Conservation (phyloP, 352 stramenopile genomes). For the Globisporangium takayamanum region DNA sequence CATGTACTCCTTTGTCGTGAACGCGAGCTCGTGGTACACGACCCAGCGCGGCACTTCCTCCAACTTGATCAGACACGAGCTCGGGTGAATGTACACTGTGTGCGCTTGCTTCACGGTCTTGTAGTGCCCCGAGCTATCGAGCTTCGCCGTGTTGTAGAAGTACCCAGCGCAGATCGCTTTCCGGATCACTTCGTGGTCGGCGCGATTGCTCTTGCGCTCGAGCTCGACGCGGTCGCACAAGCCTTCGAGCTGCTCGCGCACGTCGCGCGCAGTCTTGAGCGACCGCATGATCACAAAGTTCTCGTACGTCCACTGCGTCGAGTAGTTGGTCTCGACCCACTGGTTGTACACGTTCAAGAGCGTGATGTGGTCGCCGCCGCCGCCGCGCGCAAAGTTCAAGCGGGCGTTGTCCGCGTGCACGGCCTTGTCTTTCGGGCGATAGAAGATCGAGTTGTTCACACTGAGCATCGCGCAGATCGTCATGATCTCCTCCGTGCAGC, state of each 20-base stretch:
- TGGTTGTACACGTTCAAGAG: slow-evolving; percentile 97
- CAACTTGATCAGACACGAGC: slow-evolving; percentile 91
- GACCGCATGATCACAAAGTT: slow-evolving; percentile 96
- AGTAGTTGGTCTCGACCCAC: slow-evolving; percentile 98
- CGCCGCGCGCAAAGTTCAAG: slow-evolving; percentile 96
- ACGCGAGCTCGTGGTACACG: slow-evolving; percentile 98
- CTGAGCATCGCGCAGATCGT: slow-evolving; percentile 98
- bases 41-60: slow-evolving; percentile 92
- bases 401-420: slow-evolving; percentile 98
- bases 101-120: slow-evolving; percentile 98
- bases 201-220: slow-evolving; percentile 77
- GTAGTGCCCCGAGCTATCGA: slow-evolving; percentile 95
- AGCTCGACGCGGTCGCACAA: slow-evolving; percentile 99
- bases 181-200: slow-evolving; percentile 91
- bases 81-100: slow-evolving; percentile 98
- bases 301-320: slow-evolving; percentile 93
- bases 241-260: slow-evolving; percentile 97
- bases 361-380: slow-evolving; percentile 96
- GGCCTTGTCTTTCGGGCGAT: slow-evolving; percentile 97
- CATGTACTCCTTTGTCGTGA: slow-evolving; percentile 99
- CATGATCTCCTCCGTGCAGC: slow-evolving; percentile 91
- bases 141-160: slow-evolving; percentile 99
- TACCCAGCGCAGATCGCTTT: slow-evolving; percentile 98
- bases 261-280: slow-evolving; percentile 97
- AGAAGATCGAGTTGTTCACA: slow-evolving; percentile 98